Evolutionary conservation across 805 yeast genomes (phyloP).

Genomic region (Saccharomycopsis lassenensis): DNA sequence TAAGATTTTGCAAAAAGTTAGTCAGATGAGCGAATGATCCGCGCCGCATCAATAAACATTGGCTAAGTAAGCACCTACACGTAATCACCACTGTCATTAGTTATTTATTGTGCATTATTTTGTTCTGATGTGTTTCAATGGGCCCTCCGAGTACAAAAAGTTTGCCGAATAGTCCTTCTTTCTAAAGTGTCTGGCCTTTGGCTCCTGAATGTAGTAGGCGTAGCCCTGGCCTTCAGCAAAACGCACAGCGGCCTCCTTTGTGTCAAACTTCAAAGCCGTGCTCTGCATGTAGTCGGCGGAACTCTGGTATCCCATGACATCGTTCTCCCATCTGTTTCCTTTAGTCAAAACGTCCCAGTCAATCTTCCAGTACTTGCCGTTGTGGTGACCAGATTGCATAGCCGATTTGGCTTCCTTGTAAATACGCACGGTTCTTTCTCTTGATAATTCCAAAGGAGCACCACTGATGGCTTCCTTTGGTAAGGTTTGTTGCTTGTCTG

Average conservation of each 20-base stretch:
- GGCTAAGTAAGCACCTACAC: too few species aligned
- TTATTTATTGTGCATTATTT: constrained; percentile 35
- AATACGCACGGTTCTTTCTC: constrained; percentile 60
- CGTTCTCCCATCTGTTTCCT: constrained; percentile 84
- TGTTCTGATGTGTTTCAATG: constrained; percentile 72
- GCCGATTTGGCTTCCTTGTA: constrained; percentile 71
- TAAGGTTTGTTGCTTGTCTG: constrained; percentile 22
- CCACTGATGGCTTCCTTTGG: constrained; percentile 61
- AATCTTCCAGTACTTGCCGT: constrained; percentile 53
- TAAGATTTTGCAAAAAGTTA: constrained; percentile 4
- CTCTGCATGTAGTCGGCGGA: constrained; percentile 63
- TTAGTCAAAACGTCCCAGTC: constrained; percentile 77
- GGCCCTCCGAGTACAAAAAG: constrained; percentile 58
- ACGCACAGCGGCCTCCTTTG: constrained; percentile 64
- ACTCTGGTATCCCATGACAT: constrained; percentile 76
- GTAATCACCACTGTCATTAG: neutral
- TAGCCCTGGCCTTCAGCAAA: constrained; percentile 82
- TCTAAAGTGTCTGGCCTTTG: constrained; percentile 61
- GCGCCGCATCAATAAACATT: too few species aligned
- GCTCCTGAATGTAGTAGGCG: constrained; percentile 76
- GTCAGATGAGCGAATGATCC: too few species aligned
- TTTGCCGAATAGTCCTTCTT: constrained; percentile 66
- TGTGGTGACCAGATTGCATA: constrained; percentile 50
- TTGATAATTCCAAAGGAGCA: constrained; percentile 56
- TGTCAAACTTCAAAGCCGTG: constrained; percentile 60